Conservation (phyloP, 192 early-diverging fungal species). For the Ambispora gerdemannii region DNA sequence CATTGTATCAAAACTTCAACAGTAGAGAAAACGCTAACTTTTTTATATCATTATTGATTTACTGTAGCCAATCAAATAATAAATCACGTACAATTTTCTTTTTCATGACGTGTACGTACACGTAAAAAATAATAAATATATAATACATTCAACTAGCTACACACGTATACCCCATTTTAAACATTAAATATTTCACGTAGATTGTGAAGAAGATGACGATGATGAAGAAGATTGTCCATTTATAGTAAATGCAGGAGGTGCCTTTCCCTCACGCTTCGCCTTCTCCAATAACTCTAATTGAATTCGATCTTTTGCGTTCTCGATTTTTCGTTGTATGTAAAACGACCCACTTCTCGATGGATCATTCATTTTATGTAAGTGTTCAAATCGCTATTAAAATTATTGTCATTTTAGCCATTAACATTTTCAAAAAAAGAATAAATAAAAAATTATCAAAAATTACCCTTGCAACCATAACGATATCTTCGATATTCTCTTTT, state of each 20-base stretch:
- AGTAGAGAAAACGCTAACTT: no score
- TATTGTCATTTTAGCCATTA: no score
- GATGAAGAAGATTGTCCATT: neutral
- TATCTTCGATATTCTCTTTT: conserved; percentile 51
- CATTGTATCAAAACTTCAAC: no score
- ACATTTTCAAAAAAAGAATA: neutral
- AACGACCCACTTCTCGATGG: conserved; percentile 82
- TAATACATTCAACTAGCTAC: no score
- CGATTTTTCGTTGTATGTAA: conserved; percentile 92
- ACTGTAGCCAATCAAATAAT: no score
- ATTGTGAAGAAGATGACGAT: neutral
- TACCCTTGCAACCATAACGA: conserved; percentile 54
- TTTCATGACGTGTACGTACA: no score
- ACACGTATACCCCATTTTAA: no score
- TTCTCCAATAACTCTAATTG: conserved; percentile 78
- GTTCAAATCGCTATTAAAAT: conserved; percentile 68
- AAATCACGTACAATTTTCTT: no score
- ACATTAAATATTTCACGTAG: no score
- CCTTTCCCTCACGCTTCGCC: conserved; percentile 32
- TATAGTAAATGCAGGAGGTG: neutral
- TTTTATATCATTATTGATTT: no score
- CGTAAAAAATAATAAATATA: no score
- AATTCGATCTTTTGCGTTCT: conserved; percentile 89
- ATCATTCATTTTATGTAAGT: conserved; percentile 85
- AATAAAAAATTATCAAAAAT: neutral